Base-by-base conservation (phyloP, 768 basidiomycete species). In the Leccinum rimulosum region DNA sequence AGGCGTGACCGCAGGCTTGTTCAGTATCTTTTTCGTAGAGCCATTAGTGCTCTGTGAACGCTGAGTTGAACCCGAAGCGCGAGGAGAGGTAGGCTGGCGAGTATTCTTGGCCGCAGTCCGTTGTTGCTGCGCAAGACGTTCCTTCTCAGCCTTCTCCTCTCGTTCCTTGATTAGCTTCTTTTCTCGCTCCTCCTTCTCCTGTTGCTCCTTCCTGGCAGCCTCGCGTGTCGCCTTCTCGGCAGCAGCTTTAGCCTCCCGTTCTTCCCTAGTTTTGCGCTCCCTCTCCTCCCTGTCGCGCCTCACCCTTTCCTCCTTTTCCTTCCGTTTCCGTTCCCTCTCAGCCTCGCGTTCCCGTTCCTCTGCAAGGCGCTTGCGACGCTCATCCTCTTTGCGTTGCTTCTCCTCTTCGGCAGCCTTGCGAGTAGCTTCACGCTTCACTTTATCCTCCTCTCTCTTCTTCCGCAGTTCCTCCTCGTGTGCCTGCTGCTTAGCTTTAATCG, bases 381-480 rank as follows among this genome's bases (percentile, higher is more conserved):
- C 93, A 72, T 97, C 95, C 48, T 94, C 93, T 69, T 88, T 91
- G 57, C 86, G 82, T 47, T 81, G 77, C 66, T 83, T 87, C 73
- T 95, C 94, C 69, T 96, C 95, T 59, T 95, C 93, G 30, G 83
- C 82, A 54, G 82, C 85, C 70, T 88, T 88, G 59, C 87, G 86
- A 58, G 81, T 80, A 52, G 85, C 82, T 67, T 98, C 95, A 22
- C 90, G 86, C 62, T 82, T 83, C 3, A 75, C 74, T n/a, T 89
- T 84, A 60, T 97, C 94, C 73, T 98, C 96, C 62, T 97, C 95
- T 25, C 85, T 84, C 64, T 85, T 87, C 77, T 85, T 88, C 61
- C 85, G 85, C 63, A 81, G 81, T 69, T 93, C 93, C 62, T 91
- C 91, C 69, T 96, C 94, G 33, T 83, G 78, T 4, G 86, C 88